These are phyloP conservation scores for Datisca glomerata DNA, from an alignment of 306 rosid genomes.

Conservation along the genomic window DNA sequence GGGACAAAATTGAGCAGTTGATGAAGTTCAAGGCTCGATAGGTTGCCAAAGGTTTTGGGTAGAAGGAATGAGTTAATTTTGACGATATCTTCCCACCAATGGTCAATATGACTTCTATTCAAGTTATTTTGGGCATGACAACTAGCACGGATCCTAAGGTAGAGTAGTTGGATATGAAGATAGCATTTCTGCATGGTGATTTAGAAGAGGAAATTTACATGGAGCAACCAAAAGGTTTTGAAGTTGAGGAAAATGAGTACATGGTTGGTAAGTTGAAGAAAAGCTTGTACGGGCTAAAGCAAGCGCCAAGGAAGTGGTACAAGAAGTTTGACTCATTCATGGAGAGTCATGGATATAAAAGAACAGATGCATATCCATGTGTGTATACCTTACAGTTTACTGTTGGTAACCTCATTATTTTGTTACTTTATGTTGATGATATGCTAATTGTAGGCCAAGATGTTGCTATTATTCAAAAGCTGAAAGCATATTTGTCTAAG, in stretches of 20 bases:
- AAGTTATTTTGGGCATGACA: background rate
- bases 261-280: background rate
- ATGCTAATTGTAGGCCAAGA: too few relatives aligned
- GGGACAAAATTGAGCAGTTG: background rate
- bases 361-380: too few relatives aligned
- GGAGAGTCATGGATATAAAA: constrained; percentile 1
- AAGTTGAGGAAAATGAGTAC: background rate
- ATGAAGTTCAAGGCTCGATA: background rate
- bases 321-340: too few relatives aligned
- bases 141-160: too few relatives aligned
- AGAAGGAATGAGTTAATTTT: background rate
- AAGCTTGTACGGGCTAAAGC: background rate
- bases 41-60: background rate
- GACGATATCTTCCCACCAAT: constrained; percentile 4
- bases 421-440: too few relatives aligned
- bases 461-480: background rate
- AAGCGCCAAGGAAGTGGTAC: background rate
- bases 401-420: too few relatives aligned
- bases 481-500: background rate
- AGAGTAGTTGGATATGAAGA: too few relatives aligned
- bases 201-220: too few relatives aligned
- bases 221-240: too few relatives aligned
- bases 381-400: too few relatives aligned
- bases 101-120: background rate
- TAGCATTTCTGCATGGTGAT: too few relatives aligned